These are phyloP conservation scores for Vigna trinervia DNA, from an alignment of 306 rosid genomes.

Conservation along the genomic window DNA sequence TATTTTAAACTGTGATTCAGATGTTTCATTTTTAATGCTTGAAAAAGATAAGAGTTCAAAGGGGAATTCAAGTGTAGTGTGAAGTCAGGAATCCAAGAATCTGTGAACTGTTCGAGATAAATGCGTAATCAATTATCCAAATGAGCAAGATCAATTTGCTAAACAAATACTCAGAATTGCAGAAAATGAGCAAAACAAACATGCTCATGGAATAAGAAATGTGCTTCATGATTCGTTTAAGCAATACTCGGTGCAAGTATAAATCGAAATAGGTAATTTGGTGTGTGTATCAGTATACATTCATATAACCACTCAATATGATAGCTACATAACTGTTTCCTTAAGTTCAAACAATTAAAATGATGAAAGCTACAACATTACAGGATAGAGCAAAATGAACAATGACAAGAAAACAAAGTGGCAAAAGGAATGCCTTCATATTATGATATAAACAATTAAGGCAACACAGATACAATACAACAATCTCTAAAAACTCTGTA, in stretches of 20 bases:
- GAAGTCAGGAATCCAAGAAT: too few relatives aligned
- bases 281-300: background rate
- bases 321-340: constrained; percentile 32
- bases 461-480: constrained; percentile 36
- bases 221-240: constrained; percentile 6
- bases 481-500: constrained; percentile 32
- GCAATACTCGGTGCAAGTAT: background rate
- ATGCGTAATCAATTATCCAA: background rate
- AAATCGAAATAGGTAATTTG: background rate
- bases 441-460: constrained; percentile 40
- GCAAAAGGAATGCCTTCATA: constrained; percentile 31
- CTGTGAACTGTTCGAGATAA: constrained; percentile 2
- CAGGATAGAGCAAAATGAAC: constrained; percentile 32
- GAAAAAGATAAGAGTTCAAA: too few relatives aligned
- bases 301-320: constrained; percentile 34
- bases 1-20: too few relatives aligned
- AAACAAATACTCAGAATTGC: background rate
- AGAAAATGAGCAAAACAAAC: constrained; percentile 19
- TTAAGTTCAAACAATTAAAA: constrained; percentile 22
- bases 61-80: too few relatives aligned
- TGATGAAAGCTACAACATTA: constrained; percentile 41
- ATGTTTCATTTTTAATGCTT: too few relatives aligned
- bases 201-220: constrained; percentile 12
- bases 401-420: constrained; percentile 21
- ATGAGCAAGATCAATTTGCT: background rate